These are phyloP conservation scores for Tetracladium maxilliforme DNA, from an alignment of 2,329 filamentous ascomycete genomes.

Conservation along the genomic window DNA sequence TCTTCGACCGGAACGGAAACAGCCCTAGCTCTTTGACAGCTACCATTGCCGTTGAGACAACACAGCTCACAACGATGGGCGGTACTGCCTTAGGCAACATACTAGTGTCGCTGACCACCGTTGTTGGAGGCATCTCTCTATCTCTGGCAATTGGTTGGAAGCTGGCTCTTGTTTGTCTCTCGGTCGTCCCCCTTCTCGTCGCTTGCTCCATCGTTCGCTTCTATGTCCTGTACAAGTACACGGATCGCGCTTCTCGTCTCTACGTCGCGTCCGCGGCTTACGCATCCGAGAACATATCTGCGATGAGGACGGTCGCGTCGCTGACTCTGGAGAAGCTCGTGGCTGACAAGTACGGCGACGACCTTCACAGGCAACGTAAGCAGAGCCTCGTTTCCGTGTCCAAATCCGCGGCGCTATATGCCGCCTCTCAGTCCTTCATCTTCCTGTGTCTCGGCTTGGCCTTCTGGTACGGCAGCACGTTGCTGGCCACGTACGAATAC, in stretches of 20 bases:
- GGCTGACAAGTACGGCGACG: no score
- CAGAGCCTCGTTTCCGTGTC: no score
- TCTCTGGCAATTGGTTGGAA: slow-evolving; percentile 22
- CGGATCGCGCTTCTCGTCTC: no score
- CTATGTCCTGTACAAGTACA: no score
- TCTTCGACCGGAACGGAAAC: background rate
- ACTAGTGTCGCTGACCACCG: background rate
- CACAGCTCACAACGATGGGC: background rate
- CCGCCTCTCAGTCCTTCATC: no score
- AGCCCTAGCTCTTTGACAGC: background rate
- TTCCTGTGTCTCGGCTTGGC: slow-evolving; percentile 13
- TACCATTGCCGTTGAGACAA: background rate
- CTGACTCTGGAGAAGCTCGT: no score
- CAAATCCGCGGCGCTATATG: no score
- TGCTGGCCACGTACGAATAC: slow-evolving; percentile 61
- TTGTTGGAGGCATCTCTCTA: background rate
- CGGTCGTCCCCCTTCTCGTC: slow-evolving; percentile 22
- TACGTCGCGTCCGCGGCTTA: no score
- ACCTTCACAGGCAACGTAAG: no score
- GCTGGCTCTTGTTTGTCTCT: slow-evolving; percentile 23
- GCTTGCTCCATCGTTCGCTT: no score
- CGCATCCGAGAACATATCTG: no score
- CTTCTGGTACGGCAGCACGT: slow-evolving; percentile 21
- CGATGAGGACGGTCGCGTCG: no score
- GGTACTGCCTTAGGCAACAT: background rate